phyloP scores from a whole-genome alignment of 495 filamentous ascomycete genomes.

The Aspergillus olivimuriae region DNA sequence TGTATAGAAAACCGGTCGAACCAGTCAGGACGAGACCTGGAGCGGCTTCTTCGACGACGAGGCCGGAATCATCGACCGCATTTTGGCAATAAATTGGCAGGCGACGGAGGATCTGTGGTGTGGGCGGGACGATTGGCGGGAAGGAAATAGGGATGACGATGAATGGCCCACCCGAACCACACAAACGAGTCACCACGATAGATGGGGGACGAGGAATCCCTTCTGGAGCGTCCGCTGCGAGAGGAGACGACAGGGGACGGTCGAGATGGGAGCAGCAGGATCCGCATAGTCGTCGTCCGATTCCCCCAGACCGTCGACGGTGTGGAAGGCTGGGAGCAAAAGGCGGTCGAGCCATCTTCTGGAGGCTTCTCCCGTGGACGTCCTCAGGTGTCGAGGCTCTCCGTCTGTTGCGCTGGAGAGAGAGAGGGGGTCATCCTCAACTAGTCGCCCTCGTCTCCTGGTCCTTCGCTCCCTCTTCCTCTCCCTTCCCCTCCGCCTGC shows the following conservation, averaged over 20 bases:
- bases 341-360: neutral
- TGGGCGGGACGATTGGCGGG: constrained; percentile 33
- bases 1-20: too few species aligned
- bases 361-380: neutral
- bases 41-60: neutral
- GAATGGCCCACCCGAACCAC: constrained; percentile 43
- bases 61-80: neutral
- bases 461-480: constrained; percentile 19
- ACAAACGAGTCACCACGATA: constrained; percentile 23
- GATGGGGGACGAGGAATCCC: constrained; percentile 12
- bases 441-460: constrained; percentile 22
- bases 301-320: too few species aligned
- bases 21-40: neutral
- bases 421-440: constrained; percentile 4
- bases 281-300: neutral
- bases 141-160: constrained; percentile 39
- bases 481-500: constrained; percentile 15
- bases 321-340: neutral
- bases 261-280: constrained; percentile 1
- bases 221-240: neutral
- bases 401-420: neutral
- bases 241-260: neutral
- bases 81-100: neutral
- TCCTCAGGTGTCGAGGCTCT: constrained; percentile 1
- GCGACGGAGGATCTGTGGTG: constrained; percentile 9